Base-by-base conservation (phyloP, 164 flowering plant species). In the Magnolia kwangsiensis region DNA sequence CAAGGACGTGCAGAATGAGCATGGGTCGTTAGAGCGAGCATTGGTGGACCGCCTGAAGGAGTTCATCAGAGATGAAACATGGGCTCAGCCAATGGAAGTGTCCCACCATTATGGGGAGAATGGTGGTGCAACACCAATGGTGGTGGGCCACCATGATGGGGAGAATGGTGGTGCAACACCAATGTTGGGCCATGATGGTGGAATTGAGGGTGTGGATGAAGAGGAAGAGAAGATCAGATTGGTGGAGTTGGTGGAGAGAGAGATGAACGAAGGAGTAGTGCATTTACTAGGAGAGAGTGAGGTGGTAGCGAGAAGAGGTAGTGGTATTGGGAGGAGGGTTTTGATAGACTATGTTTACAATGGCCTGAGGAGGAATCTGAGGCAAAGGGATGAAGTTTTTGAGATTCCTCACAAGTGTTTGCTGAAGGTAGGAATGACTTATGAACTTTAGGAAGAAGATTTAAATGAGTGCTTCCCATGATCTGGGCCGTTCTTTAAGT, bases 391-490 rank as follows among this genome's bases (percentile, higher is more conserved):
- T 7, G 78, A 86, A 74, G 83, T 84, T 51, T 81, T 88, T 75
- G 86, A 82, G 72, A 86, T 92, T 67, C 97, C 97, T 71, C 93
- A 81, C n/a, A 77, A 82, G 70, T 79, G 88, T 19, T 75, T 91
- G 84, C 81, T 92, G 64, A 90, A 90, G 75, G 95, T 92, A 8
- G 94, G 97, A 19, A 87, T 92, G 93, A 88, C 87, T 7, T 90
- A 90, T 29, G 90, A 90, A 76, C 87, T 92, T 50, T 90, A 83
- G 71, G 69, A 55, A 66, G 63, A 71, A 37, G 7, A 37, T 37
- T 37, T 37, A 37, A 37, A 37, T 37, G 45, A 37, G 45, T 37
- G 45, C 6, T 37, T 37, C 45, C 45, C 45, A 37, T 37, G 45
- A 37, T 37, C 45, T 37, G 45, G 45, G 45, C 45, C 45, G 7